Conservation (phyloP, 164 flowering plant genomes). For the Cinnamomum chago region DNA sequence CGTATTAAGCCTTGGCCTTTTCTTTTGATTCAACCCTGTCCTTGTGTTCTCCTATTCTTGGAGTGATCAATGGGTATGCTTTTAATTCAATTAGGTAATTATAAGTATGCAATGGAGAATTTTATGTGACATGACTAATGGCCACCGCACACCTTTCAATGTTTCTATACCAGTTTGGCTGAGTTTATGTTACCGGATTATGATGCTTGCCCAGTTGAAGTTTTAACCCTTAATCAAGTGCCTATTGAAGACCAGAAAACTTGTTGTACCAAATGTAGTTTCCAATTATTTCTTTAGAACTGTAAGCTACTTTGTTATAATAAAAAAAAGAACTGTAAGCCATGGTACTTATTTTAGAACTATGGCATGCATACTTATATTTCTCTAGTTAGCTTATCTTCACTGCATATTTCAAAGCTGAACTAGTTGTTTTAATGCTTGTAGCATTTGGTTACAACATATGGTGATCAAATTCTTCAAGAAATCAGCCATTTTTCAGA, state of each 20-base stretch:
- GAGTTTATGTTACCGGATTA: background rate
- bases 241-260: background rate
- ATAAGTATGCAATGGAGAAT: background rate
- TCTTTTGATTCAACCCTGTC: no score
- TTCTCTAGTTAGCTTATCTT: background rate
- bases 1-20: no score
- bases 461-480: constrained; percentile 51
- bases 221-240: background rate
- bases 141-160: background rate
- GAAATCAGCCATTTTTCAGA: constrained; percentile 31
- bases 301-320: background rate
- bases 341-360: background rate
- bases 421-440: constrained; percentile 10
- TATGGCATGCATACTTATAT: background rate
- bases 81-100: no score
- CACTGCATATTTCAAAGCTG: background rate
- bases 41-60: no score
- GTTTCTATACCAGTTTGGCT: background rate
- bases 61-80: no score
- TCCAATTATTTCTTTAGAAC: background rate
- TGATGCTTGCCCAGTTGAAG: background rate
- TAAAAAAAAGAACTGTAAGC: background rate
- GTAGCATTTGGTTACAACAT: constrained; percentile 44
- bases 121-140: background rate
- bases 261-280: background rate